These are phyloP conservation scores for Phaeosphaeria sp. DNA, from an alignment of 2,329 filamentous ascomycete species.

Conservation along the genomic window DNA sequence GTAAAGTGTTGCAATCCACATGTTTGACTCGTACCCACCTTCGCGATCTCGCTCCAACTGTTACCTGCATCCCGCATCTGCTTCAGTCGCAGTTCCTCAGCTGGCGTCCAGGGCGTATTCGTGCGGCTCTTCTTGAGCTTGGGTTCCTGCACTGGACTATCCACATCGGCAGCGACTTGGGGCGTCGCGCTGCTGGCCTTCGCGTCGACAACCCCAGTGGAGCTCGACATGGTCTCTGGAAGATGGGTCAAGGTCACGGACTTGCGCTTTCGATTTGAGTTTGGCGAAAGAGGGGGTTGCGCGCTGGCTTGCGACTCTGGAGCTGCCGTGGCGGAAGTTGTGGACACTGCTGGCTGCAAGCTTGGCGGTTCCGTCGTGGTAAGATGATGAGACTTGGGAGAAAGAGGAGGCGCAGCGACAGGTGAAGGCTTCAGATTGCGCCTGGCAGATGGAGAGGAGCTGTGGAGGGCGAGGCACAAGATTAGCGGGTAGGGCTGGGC, in stretches of 20 bases:
- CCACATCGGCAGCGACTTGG: conserved; percentile 22
- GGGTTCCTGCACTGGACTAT: conserved; percentile 40
- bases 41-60: conserved; percentile 98
- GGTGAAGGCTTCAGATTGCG: conserved; percentile 53
- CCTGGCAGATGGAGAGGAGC: conserved; percentile 51
- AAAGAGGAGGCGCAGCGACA: conserved; percentile 42
- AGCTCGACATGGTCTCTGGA: conserved; percentile 32
- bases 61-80: conserved; percentile 91
- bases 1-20: neutral
- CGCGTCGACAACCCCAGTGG: conserved; percentile 20
- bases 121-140: conserved; percentile 88
- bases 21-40: conserved; percentile 64
- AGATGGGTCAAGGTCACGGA: conserved; percentile 35
- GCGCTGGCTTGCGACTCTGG: conserved; percentile 29
- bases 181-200: conserved; percentile 30
- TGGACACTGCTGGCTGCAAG: conserved; percentile 35
- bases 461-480: conserved; percentile 35
- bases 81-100: conserved; percentile 91
- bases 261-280: conserved; percentile 43
- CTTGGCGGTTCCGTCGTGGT: conserved; percentile 33
- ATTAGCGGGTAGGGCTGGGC: conserved; percentile 36
- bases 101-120: conserved; percentile 98
- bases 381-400: conserved; percentile 27
- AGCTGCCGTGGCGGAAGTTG: conserved; percentile 24
- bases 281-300: conserved; percentile 26